phyloP scores from a whole-genome alignment of 371 early-diverging fungal genomes.

The Circinella minor region DNA sequence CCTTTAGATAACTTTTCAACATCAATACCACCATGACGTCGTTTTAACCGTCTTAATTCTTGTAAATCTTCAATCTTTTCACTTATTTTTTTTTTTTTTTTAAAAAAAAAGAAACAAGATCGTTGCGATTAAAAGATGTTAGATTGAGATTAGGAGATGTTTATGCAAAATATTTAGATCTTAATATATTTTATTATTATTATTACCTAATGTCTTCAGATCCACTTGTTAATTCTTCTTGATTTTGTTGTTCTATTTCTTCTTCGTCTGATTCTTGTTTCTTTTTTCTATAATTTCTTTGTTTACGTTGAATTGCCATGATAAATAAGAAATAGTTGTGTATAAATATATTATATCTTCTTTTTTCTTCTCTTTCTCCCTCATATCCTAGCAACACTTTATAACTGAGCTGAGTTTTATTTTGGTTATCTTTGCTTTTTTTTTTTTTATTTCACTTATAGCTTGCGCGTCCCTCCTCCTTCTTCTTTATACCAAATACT shows the following conservation, averaged over 20 bases:
- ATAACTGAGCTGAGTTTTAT: not conserved
- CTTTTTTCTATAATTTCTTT: conserved; percentile 45
- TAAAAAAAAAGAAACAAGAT: not conserved
- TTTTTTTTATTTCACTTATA: not conserved
- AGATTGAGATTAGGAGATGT: no score
- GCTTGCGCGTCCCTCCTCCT: conserved; percentile 5
- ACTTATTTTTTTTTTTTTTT: no score
- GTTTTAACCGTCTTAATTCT: conserved; percentile 68
- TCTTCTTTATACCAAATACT: not conserved
- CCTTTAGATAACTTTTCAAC: conserved; percentile 62
- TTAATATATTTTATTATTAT: not conserved
- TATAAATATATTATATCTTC: no score
- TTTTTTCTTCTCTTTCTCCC: no score
- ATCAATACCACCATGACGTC: conserved; percentile 66
- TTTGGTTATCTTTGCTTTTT: not conserved
- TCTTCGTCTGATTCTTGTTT: conserved; percentile 44
- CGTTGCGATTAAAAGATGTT: no score
- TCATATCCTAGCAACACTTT: no score
- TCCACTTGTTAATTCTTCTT: not conserved
- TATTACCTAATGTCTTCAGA: conserved; percentile 34
- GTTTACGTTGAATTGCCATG: conserved; percentile 37
- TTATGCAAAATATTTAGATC: not conserved
- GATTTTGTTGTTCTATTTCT: conserved; percentile 11
- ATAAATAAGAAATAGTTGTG: not conserved
- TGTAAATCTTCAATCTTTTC: conserved; percentile 62